These are phyloP conservation scores for Ustilago loliicola DNA, from an alignment of 1,284 basidiomycete species.

Conservation along the genomic window DNA sequence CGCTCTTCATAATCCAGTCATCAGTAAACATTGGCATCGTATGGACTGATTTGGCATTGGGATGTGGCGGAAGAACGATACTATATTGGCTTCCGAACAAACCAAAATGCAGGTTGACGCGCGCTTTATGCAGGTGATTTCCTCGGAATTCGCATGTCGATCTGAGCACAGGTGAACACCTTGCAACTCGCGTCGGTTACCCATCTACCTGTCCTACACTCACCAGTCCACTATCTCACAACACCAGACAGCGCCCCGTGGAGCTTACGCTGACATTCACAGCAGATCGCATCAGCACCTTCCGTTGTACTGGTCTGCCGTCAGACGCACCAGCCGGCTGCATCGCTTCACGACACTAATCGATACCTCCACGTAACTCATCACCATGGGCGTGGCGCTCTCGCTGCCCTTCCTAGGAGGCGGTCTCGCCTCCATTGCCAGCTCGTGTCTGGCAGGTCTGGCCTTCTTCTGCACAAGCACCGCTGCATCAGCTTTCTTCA, in stretches of 20 bases:
- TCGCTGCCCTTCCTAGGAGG: constrained; percentile 88
- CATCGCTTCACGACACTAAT: neutral
- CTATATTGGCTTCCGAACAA: neutral
- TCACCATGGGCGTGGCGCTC: constrained; percentile 82
- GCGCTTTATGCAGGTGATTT: constrained; percentile 8
- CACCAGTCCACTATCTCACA: neutral
- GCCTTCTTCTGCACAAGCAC: constrained; percentile 78
- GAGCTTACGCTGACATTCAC: neutral
- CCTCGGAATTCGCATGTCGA: constrained; percentile 21
- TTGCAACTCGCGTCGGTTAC: neutral
- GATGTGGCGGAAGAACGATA: neutral
- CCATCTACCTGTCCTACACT: neutral
- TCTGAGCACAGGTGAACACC: constrained; percentile 1
- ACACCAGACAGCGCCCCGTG: neutral
- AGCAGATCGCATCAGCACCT: neutral
- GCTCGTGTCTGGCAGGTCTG: constrained; percentile 68
- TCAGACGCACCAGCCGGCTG: neutral
- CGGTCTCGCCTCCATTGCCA: constrained; percentile 77
- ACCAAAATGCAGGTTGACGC: constrained; percentile 7
- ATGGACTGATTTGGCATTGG: neutral
- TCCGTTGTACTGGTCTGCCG: neutral
- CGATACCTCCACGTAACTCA: neutral
- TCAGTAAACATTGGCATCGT: neutral
- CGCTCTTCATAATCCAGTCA: neutral
- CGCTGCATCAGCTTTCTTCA: constrained; percentile 95